phyloP scores from a whole-genome alignment of 169 alveolate species.

The Plasmodium berghei region DNA sequence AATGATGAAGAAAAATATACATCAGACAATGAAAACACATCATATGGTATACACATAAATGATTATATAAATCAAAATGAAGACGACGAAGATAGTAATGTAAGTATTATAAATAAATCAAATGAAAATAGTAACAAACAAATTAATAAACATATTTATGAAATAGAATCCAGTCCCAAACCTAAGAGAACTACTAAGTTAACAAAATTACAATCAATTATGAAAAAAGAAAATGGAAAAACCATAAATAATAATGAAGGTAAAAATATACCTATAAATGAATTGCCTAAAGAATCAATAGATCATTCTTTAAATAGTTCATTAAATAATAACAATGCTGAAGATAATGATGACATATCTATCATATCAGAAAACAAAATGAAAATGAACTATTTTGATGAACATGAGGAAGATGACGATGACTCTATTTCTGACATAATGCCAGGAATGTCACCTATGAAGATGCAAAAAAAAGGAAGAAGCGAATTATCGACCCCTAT shows the following conservation, averaged over 20 bases:
- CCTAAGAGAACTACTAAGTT: slow-evolving; percentile 40
- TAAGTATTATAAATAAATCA: not conserved
- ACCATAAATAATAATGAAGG: not conserved
- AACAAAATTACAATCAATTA: slow-evolving; percentile 11
- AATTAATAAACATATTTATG: slow-evolving; percentile 13
- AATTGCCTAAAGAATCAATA: slow-evolving; percentile 15
- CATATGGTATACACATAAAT: slow-evolving; percentile 27
- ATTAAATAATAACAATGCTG: slow-evolving; percentile 29
- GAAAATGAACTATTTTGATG: slow-evolving; percentile 32
- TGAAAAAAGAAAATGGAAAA: slow-evolving; percentile 2
- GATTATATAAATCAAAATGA: slow-evolving; percentile 43
- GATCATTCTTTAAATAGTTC: slow-evolving; percentile 58
- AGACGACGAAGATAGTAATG: slow-evolving; percentile 30
- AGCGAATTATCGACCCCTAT: slow-evolving; percentile 75
- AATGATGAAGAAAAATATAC: slow-evolving; percentile 4
- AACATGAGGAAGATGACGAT: slow-evolving; percentile 54
- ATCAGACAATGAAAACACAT: slow-evolving; percentile 25
- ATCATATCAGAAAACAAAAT: slow-evolving; percentile 56
- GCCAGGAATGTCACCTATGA: slow-evolving; percentile 76
- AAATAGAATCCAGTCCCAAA: slow-evolving; percentile 65
- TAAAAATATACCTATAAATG: slow-evolving; percentile 10
- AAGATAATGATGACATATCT: slow-evolving; percentile 58
- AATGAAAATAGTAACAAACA: not conserved
- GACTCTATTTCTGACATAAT: slow-evolving; percentile 60
- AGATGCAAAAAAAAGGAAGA: slow-evolving; percentile 10